Percentiles rank a stretch among this genome's conserved stretches.
Conservation (phyloP, 1,139 yeast genomes). For the Saccharomyces hybrid region DNA sequence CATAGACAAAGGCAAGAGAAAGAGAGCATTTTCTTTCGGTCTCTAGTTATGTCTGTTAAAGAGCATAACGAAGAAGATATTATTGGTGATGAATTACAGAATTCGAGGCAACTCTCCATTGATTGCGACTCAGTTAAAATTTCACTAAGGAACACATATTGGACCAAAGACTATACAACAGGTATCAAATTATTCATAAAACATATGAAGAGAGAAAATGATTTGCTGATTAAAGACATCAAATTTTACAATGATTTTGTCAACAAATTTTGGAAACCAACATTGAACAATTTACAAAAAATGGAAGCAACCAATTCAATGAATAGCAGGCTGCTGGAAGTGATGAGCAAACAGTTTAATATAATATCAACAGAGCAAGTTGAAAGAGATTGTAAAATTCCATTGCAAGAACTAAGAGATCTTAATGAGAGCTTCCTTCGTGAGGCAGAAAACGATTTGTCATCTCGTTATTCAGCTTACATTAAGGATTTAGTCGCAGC, state of each 20-base stretch:
- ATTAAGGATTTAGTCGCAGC: slow-evolving; percentile 7
- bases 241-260: slow-evolving; percentile 15
- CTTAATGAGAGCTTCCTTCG: slow-evolving; percentile 6
- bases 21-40: neutral
- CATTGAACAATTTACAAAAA: slow-evolving; percentile 2
- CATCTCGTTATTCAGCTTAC: slow-evolving; percentile 4
- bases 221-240: slow-evolving; percentile 12
- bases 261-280: slow-evolving; percentile 10
- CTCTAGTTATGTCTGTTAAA: neutral
- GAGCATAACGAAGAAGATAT: neutral
- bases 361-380: neutral
- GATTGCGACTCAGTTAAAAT: neutral
- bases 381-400: slow-evolving; percentile 5
- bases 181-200: slow-evolving; percentile 24
- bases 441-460: slow-evolving; percentile 8
- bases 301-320: neutral
- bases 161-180: slow-evolving; percentile 28
- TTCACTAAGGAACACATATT: slow-evolving; percentile 12
- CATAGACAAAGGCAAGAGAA: neutral
- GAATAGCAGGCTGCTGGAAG: neutral
- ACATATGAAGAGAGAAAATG: slow-evolving; percentile 16
- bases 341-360: neutral
- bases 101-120: neutral
- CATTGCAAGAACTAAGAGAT: slow-evolving; percentile 4
- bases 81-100: neutral